phyloP scores from a whole-genome alignment of 352 stramenopile genomes.

The Phytophthora sp. region DNA sequence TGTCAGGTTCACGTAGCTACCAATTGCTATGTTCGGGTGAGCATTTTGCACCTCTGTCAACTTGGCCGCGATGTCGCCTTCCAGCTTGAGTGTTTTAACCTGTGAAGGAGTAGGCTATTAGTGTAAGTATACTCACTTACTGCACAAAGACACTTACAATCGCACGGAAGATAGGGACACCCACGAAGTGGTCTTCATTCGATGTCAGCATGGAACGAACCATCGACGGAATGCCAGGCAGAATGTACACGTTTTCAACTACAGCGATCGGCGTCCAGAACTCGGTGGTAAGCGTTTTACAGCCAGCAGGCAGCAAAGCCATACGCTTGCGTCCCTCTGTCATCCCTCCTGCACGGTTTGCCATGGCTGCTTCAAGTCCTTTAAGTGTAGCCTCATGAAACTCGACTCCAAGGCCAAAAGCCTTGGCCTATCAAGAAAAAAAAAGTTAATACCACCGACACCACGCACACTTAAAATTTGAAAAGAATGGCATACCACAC shows the following conservation, averaged over 20 bases:
- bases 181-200: conserved; percentile 81
- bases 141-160: conserved; percentile 51
- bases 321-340: conserved; percentile 80
- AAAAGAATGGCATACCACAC: conserved; percentile 47
- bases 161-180: conserved; percentile 76
- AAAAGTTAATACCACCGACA: background rate
- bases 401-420: conserved; percentile 72
- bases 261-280: conserved; percentile 81
- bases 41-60: conserved; percentile 73
- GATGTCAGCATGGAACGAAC: conserved; percentile 83
- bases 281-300: conserved; percentile 55
- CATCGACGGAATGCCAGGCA: conserved; percentile 83
- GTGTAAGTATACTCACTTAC: conserved; percentile 70
- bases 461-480: background rate
- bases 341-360: conserved; percentile 41
- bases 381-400: conserved; percentile 72
- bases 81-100: conserved; percentile 71
- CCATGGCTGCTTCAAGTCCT: conserved; percentile 54
- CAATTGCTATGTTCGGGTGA: conserved; percentile 74
- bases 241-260: conserved; percentile 85
- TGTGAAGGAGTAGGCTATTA: conserved; percentile 59
- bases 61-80: conserved; percentile 69
- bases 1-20: conserved; percentile 86
- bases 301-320: conserved; percentile 68
- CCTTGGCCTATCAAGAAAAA: conserved; percentile 54